Evolutionary conservation across 2,329 filamentous ascomycete genomes (phyloP).

Genomic region (Aphanocladium album): DNA sequence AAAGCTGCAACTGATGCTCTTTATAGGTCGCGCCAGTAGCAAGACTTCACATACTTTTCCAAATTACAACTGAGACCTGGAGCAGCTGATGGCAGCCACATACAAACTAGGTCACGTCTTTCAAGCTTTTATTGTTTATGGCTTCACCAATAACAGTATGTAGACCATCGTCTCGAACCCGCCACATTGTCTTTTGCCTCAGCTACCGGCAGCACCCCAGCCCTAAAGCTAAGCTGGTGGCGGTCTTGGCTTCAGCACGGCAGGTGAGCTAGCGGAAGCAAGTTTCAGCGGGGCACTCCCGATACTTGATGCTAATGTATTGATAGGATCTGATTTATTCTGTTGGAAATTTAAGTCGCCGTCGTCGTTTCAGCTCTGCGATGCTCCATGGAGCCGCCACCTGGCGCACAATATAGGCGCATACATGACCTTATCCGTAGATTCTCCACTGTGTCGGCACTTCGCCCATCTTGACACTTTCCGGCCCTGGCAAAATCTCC

Average conservation of each 20-base stretch:
- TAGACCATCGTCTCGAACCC: background rate
- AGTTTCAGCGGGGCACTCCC: background rate
- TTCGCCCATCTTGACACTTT: background rate
- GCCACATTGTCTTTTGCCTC: background rate
- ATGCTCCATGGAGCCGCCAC: background rate
- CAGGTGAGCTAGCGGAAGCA: background rate
- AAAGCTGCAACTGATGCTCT: background rate
- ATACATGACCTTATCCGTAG: background rate
- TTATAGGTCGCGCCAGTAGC: background rate
- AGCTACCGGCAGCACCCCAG: background rate
- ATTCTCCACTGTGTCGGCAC: conserved; percentile 7
- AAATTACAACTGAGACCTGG: background rate
- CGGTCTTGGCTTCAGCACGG: background rate
- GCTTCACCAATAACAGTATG: background rate
- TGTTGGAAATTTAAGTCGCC: background rate
- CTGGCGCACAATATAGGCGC: background rate
- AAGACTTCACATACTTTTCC: background rate
- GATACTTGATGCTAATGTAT: background rate
- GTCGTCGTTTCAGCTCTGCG: background rate
- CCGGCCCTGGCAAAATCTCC: conserved; percentile 23
- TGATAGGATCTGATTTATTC: background rate
- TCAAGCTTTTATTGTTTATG: background rate
- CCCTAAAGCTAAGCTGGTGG: background rate
- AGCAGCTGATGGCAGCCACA: background rate
- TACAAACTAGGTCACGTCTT: background rate